Conservation (phyloP, 192 early-diverging fungal species). For the Podila minutissima region DNA sequence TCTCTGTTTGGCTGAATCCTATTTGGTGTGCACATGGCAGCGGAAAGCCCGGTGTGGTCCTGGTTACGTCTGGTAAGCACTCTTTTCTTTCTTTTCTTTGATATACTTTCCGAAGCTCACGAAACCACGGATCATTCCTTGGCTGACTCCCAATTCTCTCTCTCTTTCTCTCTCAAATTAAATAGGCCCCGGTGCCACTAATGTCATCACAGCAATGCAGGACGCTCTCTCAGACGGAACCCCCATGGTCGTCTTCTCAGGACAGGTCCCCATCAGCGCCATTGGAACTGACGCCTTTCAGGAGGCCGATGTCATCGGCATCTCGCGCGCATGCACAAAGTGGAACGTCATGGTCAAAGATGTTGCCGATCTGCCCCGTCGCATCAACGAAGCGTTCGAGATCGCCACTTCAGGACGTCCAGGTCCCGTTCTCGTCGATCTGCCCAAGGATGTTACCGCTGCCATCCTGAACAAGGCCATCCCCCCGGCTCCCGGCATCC, state of each 20-base stretch:
- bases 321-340: slow-evolving; percentile 96
- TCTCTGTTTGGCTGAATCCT: slow-evolving; percentile 17
- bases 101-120: background rate
- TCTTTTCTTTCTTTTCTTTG: background rate
- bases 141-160: background rate
- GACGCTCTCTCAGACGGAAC: slow-evolving; percentile 96
- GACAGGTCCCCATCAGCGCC: slow-evolving; percentile 91
- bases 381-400: slow-evolving; percentile 98
- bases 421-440: slow-evolving; percentile 96
- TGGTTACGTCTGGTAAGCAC: slow-evolving; percentile 46
- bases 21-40: slow-evolving; percentile 37
- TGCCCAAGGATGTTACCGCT: slow-evolving; percentile 98
- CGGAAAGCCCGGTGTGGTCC: slow-evolving; percentile 78
- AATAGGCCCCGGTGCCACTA: slow-evolving; percentile 94
- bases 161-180: slow-evolving; percentile 49
- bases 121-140: too few species aligned
- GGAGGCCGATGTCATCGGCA: slow-evolving; percentile 97
- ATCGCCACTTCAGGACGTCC: slow-evolving; percentile 96
- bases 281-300: slow-evolving; percentile 98
- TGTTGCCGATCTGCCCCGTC: slow-evolving; percentile 92
- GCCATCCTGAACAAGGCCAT: slow-evolving; percentile 87
- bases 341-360: slow-evolving; percentile 99
- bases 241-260: slow-evolving; percentile 95
- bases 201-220: slow-evolving; percentile 97
- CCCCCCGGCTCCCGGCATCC: slow-evolving; percentile 75